Base-by-base conservation (phyloP, 2,329 filamentous ascomycete species). In the Fusarium palustre region DNA sequence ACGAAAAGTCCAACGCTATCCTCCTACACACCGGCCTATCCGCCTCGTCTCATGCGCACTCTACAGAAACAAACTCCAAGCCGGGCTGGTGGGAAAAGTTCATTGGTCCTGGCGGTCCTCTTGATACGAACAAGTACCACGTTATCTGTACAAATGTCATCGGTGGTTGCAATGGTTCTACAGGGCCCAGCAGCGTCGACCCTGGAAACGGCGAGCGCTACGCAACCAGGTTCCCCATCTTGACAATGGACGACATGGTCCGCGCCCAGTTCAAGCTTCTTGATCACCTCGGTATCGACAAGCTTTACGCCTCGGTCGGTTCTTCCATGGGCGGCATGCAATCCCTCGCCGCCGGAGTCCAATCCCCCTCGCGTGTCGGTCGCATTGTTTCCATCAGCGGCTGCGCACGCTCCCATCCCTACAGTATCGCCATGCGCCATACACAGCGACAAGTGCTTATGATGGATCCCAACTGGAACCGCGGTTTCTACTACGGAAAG, bases 271-370 rank as follows among this genome's bases (percentile, higher is more conserved):
- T 98, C 82, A 86, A 92, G 43, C 86, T 99, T 31, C 85, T 99
- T 15, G 94, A 98, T 78, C 80, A 83, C 7, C 83, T 99, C 30
- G 90, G 90, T 8, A 91, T 99, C 46, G 77, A 87, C 25, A 92
- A 89, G 75, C 85, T 99, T 12, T 93, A 97, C 78, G 96, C 96
- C 20, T 97, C 93, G 62, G 95, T 99, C 22, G 96, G 96, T 16
- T 93, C 93, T 8, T 97, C 93, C 79, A 99, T 99, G 96, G 96
- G 96, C 55, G 96, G 96, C 56, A 99, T 99, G 96, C 95, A 97
- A 78, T 96, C 92, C 72, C 86, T 99, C 7, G 94, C 94, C 10
- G 92, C 93, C 0, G 96, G 93, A 5, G 89, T 92, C 1, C 81
- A 97, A 31, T 97, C 95, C 77, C 92, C 94, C 0, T 88, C 92